These are phyloP conservation scores for Chytridium lagenaria DNA, from an alignment of 371 early-diverging fungal species.

Conservation along the genomic window DNA sequence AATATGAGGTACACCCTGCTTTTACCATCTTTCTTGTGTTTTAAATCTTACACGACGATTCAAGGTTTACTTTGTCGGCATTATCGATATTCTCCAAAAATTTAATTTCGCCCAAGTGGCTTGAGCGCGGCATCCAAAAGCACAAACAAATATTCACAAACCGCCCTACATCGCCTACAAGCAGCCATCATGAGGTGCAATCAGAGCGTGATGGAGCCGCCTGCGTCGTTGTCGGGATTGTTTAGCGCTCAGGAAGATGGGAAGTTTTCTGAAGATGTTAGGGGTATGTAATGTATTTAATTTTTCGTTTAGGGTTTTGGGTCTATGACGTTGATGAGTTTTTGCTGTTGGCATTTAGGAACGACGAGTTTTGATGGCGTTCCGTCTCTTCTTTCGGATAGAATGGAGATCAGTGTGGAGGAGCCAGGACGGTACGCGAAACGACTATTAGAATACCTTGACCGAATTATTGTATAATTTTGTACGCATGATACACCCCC, in stretches of 20 bases:
- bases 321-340: too few relatives aligned
- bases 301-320: too few relatives aligned
- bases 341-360: too few relatives aligned
- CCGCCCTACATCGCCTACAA: not conserved
- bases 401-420: slow-evolving; percentile 60
- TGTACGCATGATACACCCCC: not conserved
- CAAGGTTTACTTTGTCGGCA: slow-evolving; percentile 62
- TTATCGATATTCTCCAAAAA: slow-evolving; percentile 66
- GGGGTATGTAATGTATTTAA: too few relatives aligned
- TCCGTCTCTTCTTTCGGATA: not conserved
- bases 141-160: slow-evolving; percentile 26
- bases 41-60: not conserved
- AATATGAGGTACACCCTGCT: slow-evolving; percentile 33
- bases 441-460: slow-evolving; percentile 57
- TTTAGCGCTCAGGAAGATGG: too few relatives aligned
- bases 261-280: too few relatives aligned
- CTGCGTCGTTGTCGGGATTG: too few relatives aligned
- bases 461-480: slow-evolving; percentile 42
- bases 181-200: not conserved
- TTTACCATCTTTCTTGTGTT: not conserved
- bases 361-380: not conserved
- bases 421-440: slow-evolving; percentile 67
- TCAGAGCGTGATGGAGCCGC: too few relatives aligned
- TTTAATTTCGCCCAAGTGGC: slow-evolving; percentile 63
- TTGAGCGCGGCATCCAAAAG: slow-evolving; percentile 60